Percentiles rank a stretch among this genome's conserved stretches.
These are phyloP conservation scores for Naganishia vaughanmartiniae DNA, from an alignment of 768 basidiomycete species.

Conservation along the genomic window DNA sequence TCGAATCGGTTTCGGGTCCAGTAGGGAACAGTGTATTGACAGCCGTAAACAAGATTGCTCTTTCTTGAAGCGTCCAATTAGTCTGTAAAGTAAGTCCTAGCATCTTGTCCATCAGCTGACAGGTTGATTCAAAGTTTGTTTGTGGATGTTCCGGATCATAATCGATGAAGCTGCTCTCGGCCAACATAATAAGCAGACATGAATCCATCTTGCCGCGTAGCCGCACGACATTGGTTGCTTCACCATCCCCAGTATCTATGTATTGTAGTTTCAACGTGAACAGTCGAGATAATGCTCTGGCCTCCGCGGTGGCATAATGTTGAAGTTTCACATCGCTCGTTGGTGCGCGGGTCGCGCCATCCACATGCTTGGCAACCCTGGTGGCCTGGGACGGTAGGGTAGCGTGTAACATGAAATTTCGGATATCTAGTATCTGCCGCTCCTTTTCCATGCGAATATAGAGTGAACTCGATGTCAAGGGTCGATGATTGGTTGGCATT, in stretches of 20 bases:
- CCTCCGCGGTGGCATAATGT: neutral
- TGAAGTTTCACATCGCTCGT: constrained; percentile 27
- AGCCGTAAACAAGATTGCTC: neutral
- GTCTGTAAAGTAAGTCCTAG: neutral
- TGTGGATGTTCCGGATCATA: constrained; percentile 10
- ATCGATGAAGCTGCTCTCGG: constrained; percentile 21
- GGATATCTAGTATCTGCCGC: constrained; percentile 60
- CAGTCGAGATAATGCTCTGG: constrained; percentile 14
- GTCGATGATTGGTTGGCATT: neutral
- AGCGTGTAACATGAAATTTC: constrained; percentile 69
- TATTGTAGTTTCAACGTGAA: neutral
- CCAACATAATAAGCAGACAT: constrained; percentile 12
- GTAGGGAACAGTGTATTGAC: neutral
- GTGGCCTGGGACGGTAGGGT: constrained; percentile 54
- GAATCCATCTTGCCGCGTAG: constrained; percentile 16
- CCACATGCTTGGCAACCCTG: too few species aligned
- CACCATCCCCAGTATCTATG: constrained; percentile 58
- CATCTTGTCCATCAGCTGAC: constrained; percentile 10
- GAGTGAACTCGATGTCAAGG: neutral
- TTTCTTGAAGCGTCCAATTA: constrained; percentile 2
- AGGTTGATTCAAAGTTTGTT: constrained; percentile 1
- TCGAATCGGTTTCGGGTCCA: neutral
- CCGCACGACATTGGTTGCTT: constrained; percentile 41
- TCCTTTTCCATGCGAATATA: constrained; percentile 60
- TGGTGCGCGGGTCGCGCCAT: neutral